Evolutionary conservation across 140 eudicot genomes (phyloP).

Genomic region (Anethum foeniculum): DNA sequence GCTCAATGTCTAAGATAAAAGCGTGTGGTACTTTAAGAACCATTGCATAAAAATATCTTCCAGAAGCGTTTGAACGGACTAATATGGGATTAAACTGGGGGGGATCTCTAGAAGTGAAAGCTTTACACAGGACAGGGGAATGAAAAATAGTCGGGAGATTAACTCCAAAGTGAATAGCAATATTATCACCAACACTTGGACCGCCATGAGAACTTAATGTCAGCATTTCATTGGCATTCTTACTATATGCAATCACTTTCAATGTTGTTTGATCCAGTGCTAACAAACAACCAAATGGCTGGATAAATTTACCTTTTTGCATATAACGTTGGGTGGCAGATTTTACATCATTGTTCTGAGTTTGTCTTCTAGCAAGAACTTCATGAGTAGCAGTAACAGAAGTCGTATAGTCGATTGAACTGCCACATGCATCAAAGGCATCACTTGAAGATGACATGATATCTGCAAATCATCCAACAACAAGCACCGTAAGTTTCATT

Average conservation of each 20-base stretch:
- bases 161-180: background rate
- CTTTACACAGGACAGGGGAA: background rate
- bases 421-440: background rate
- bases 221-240: background rate
- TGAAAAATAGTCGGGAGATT: background rate
- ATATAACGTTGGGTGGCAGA: background rate
- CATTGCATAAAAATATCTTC: background rate
- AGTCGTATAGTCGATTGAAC: background rate
- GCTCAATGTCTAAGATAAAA: background rate
- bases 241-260: background rate
- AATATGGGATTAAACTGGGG: background rate
- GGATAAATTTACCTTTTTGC: background rate
- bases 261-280: background rate
- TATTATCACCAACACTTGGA: background rate
- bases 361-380: background rate
- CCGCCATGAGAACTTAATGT: background rate
- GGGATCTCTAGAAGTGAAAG: background rate
- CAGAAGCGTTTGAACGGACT: background rate
- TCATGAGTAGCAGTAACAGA: background rate
- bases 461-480: background rate
- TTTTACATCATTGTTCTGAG: background rate
- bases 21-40: background rate
- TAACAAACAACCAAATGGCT: slow-evolving; percentile 4
- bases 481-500: too few relatives aligned
- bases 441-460: background rate